Base-by-base conservation (phyloP, 2,329 filamentous ascomycete genomes). In the Aspergillus tubingensis region DNA sequence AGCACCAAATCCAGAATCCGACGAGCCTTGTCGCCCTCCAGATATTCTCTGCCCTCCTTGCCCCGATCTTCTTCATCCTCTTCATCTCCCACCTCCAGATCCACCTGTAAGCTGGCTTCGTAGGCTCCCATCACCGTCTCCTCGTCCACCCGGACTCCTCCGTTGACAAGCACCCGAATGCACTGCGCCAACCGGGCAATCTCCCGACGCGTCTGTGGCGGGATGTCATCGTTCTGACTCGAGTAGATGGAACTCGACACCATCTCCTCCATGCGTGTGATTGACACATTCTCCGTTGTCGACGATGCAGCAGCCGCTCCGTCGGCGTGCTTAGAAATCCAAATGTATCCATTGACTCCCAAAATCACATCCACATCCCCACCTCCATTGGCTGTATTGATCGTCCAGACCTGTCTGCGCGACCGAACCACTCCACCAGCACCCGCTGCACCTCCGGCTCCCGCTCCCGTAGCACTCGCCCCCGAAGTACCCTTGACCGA, bases 291-390 rank as follows among this genome's bases (percentile, higher is more conserved):
- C 57, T 80, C 80, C 8, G 73, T 75, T n/a, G 80, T 79, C 47
- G 83, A 76, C 2, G 70, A 76, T 17, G 73, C 73, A 3, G 70
- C 75, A 13, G 69, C 73, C 57, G 66, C 70, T 53, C 77, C 84
- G 66, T 91, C 88, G 7, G 90, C 80, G 69, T 96, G 92, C 79
- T 91, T 93, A 76, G 89, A 88, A 71, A 98, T 93, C 90, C 92
- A 99, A 60, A 98, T 92, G 74, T 96, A 98, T 1, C 95, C 95
- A 71, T 99, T 99, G 41, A 99, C 95, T 2, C 95, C 95, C 1
- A 99, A 82, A 55, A 96, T 85, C 7, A 98, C 87, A 72, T 97
- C 91, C 27, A 99, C 85, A 51, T 87, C 86, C 64, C 77, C 77
- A 19, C 77, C 78, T 1, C 80, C 80, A 36, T 79, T 77, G 11